phyloP scores from a whole-genome alignment of 192 early-diverging fungal species.

The Chytriomyces confervae region DNA sequence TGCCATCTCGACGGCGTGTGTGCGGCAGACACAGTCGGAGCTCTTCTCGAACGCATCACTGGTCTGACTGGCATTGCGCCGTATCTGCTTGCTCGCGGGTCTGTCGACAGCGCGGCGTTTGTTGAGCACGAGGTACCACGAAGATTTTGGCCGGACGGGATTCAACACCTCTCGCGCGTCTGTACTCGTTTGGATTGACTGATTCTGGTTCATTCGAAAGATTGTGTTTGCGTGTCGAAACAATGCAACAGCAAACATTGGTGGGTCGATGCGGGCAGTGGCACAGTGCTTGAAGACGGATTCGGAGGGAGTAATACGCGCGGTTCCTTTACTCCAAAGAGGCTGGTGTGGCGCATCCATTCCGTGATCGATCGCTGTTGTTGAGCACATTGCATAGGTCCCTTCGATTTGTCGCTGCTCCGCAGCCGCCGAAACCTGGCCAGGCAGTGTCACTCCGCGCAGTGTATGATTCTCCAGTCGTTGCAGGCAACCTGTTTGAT shows the following conservation, averaged over 20 bases:
- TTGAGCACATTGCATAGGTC: too few relatives aligned
- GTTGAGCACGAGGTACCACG: conserved; percentile 19
- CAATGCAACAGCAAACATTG: neutral
- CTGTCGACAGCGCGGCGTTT: neutral
- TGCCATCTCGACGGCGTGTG: neutral
- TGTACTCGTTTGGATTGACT: too few relatives aligned
- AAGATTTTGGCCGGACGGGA: too few relatives aligned
- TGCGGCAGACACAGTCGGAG: neutral
- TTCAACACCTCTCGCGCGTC: neutral
- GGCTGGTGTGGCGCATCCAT: too few relatives aligned
- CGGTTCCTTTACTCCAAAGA: too few relatives aligned
- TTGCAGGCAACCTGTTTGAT: neutral
- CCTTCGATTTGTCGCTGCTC: conserved; percentile 10
- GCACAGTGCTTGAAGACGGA: neutral
- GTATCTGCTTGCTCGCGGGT: neutral
- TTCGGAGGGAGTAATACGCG: neutral
- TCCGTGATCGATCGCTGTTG: too few relatives aligned
- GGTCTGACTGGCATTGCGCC: conserved; percentile 19
- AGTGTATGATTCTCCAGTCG: conserved; percentile 9
- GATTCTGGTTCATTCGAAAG: too few relatives aligned
- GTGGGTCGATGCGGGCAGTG: neutral
- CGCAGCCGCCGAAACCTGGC: conserved; percentile 19
- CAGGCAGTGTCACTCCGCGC: conserved; percentile 12
- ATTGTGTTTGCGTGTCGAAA: too few relatives aligned
- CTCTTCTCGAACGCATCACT: conserved; percentile 13